Evolutionary conservation across 305 asterid genomes (phyloP), one percentile per base, ranked within the genome.

Genomic region (Fraxinus latifolia): DNA sequence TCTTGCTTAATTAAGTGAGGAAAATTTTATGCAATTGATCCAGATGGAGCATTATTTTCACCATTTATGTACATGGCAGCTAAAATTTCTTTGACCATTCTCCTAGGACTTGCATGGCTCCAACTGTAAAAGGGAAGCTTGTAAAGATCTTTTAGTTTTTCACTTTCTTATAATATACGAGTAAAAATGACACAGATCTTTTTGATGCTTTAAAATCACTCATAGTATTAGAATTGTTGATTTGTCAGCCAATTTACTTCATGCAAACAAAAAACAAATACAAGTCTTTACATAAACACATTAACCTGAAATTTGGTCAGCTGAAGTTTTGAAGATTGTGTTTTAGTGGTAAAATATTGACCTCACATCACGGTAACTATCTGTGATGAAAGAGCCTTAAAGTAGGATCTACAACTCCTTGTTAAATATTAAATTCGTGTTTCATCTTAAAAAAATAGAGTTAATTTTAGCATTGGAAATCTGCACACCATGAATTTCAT

Each of bases 401-500:
- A 29, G 33, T 73, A 17, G 47, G 77, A 15, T 29, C 78, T 8
- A 0, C 58, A 14, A 17, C n/a, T 77, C 33, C 9, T 6, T 32
- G 19, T 73, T n/a, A 77, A 71, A 12, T 53, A 44, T 68, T 37
- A 21, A 14, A 55, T 47, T 68, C 14, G 42, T 68, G 27, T 78
- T 21, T 9, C 1, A 67, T 73, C 68, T 72, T 31, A 14, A 1
- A 12, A 73, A 31, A 23, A 8, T 21, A 65, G 72, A 65, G 27
- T 21, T 17, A n/a, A 67, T 77, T 77, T 71, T 34, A 53, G 17
- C 17, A 12, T n/a, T 73, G 73, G 39, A 39, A 39, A 55, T 42
- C 78, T 34, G 25, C 71, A 32, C 32, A 77, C 19, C 72, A 29
- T 32, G 67, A 62, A 72, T 74, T 78, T 77, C 72, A 37, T 65